Base-by-base conservation (phyloP, 768 basidiomycete genomes). In the Tephrocybe rancida region DNA sequence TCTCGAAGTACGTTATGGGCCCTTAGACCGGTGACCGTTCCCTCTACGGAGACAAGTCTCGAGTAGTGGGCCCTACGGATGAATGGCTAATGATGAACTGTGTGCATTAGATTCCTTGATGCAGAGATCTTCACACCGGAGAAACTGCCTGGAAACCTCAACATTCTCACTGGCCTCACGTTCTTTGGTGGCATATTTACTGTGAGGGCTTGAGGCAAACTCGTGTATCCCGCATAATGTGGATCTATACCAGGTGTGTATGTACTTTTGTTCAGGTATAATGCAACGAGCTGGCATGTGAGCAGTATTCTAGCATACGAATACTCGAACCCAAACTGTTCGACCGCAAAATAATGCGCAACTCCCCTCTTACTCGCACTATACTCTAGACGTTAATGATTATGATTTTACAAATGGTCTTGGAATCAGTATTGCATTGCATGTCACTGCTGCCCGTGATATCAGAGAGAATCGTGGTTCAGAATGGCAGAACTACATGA, bases 181-280 rank as follows among this genome's bases (percentile, higher is more conserved):
- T 93, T 92, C 61, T 70, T 83, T 22, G 87, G 82, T 24, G 88
- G 89, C 2, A 84, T 93, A 52, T 68, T 85, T 39, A 83, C 75
- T 13, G 83, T 86, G 14, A 84, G 90, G 67, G 82, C 82, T 37
- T 96, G 88, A 80, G 92, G 92, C 10, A 88, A 87, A 37, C 66
- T 88, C 38, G 80, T 92, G 73, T 79, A 92, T 6, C 88, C 88
- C 39, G 83, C 81, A 24, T 88, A 67, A 72, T 46, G 39, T 50
- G 48, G 44, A 49, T 46, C 39, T 45, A 10, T 37, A 46, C 38
- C 35, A 55, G 44, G 48, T 50, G 26, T 21, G 45, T 35, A 3
- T 22, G 35, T 37, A 16, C 4, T 37, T 37, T 37, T 37, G n/a
- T n/a, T 37, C 8, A 13, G n/a, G 4, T 7, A 9, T 37, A 37